Percentiles rank a stretch among this genome's conserved stretches.
Conservation (phyloP, 2,329 filamentous ascomycete genomes). For the Colletotrichum tabaci region DNA sequence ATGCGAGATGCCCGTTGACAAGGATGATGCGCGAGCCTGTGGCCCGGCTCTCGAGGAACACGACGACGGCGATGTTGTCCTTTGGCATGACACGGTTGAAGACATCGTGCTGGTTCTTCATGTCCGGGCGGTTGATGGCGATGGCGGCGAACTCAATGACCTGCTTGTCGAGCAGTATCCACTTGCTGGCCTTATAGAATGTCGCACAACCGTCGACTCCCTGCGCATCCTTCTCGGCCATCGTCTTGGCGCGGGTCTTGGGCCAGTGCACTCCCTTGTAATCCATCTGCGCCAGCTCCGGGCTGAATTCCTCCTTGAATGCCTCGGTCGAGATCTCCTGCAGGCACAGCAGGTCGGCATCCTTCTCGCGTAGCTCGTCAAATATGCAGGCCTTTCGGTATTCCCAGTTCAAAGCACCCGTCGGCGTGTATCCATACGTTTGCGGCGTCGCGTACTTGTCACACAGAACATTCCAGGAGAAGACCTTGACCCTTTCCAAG, state of each 20-base stretch:
- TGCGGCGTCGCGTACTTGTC: conserved; percentile 90
- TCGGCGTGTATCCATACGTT: conserved; percentile 92
- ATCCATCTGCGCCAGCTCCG: conserved; percentile 86
- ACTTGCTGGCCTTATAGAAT: conserved; percentile 97
- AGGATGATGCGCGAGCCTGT: conserved; percentile 95
- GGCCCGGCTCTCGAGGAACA: conserved; percentile 91
- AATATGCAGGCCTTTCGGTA: conserved; percentile 87
- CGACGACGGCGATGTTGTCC: conserved; percentile 94
- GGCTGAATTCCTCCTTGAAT: conserved; percentile 91
- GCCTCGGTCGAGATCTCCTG: conserved; percentile 95
- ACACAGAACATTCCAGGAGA: conserved; percentile 97
- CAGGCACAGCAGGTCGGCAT: conserved; percentile 91
- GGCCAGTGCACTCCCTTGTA: conserved; percentile 97
- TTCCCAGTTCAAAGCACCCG: conserved; percentile 86
- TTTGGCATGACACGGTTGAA: conserved; percentile 99
- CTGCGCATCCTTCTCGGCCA: conserved; percentile 90
- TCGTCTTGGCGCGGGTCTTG: conserved; percentile 90
- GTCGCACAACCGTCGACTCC: conserved; percentile 96
- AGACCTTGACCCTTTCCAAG: conserved; percentile 82
- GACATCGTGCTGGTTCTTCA: conserved; percentile 97
- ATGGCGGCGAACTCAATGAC: conserved; percentile 92
- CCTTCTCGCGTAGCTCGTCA: conserved; percentile 82
- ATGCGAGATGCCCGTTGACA: conserved; percentile 94
- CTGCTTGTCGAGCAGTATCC: conserved; percentile 93
- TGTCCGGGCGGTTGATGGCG: conserved; percentile 94